Conservation (phyloP, 2,329 filamentous ascomycete species). For the Cladosporium velox region DNA sequence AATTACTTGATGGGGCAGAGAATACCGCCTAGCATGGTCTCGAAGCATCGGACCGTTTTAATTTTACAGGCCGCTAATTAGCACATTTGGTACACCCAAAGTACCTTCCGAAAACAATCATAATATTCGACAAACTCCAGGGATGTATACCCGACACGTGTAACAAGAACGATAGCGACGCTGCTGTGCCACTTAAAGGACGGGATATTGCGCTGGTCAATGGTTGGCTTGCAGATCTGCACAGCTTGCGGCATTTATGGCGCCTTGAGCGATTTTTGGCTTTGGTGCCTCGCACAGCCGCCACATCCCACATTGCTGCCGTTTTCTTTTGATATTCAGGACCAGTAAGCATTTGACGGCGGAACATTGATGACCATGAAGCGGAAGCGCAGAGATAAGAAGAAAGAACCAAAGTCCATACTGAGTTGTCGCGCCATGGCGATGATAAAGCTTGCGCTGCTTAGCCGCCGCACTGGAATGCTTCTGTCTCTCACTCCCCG, state of each 20-base stretch:
- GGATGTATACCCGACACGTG: not conserved
- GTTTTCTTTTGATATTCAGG: not conserved
- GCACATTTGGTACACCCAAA: not conserved
- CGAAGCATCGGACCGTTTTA: not conserved
- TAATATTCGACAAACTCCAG: not conserved
- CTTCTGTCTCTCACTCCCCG: not conserved
- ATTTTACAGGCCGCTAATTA: not conserved
- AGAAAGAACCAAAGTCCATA: not conserved
- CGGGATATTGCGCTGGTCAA: not conserved
- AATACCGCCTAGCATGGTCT: not conserved
- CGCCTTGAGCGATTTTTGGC: conserved; percentile 10
- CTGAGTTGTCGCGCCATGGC: not conserved
- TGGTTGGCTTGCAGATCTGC: not conserved
- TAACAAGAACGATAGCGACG: not conserved
- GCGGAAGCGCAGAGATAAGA: conserved; percentile 3
- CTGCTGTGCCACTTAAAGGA: not conserved
- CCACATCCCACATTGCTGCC: not conserved
- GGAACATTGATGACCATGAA: not conserved
- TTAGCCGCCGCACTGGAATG: not conserved
- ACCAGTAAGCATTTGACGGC: conserved; percentile 9
- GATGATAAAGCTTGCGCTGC: conserved; percentile 5
- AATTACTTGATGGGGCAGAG: not conserved
- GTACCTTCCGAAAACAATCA: not conserved
- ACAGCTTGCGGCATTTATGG: conserved; percentile 12
- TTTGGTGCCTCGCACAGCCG: conserved; percentile 6